Base-by-base conservation (phyloP, 1,284 basidiomycete species). In the Mycena citricolor region DNA sequence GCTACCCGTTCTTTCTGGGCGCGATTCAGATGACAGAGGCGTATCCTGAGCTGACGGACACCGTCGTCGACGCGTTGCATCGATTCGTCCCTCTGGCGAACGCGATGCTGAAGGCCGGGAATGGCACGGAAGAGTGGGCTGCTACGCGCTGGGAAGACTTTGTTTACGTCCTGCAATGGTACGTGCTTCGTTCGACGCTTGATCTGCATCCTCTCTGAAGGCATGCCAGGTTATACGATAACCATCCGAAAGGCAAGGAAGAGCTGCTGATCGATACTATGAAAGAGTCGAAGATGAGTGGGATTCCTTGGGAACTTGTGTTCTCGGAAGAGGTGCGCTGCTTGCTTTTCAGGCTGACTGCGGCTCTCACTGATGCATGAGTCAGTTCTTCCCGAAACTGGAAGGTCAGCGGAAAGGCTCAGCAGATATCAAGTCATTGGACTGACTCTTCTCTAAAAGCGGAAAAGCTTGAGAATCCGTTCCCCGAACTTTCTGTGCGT, bases 131-230 rank as follows among this genome's bases (percentile, higher is more conserved):
- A 20, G 59, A 67, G 13, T 80, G 77, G 77, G 63, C 73, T 11
- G 63, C 65, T 29, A 76, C 77, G 1, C 72, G 78, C 25, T 80
- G 76, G 77, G 74, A 78, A 56, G 77, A 80, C 52, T 79, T 77
- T 52, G 73, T 76, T 26, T 73, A 77, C 10, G 60, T 65, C 23
- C 51, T 78, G 49, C 74, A 79, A 58, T 79, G 77, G 76, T 76
- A 53, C 31, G 58, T 44, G n/a, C n/a, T n/a, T n/a, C n/a, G n/a
- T n/a, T n/a, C n/a, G n/a, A 5, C 13, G 13, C 8, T 30, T 39
- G 29, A 8, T 20, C n/a, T 39, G 38, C 21, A 7, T 4, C 17
- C 19, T 22, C 25, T 16, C 22, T 29, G 10, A 42, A 32, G 11
- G 22, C 14, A 35, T 32, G 24, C 16, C 24, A 78, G 75, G 77